These are phyloP conservation scores for Cicer judaicum DNA, from an alignment of 306 rosid species.

Conservation along the genomic window DNA sequence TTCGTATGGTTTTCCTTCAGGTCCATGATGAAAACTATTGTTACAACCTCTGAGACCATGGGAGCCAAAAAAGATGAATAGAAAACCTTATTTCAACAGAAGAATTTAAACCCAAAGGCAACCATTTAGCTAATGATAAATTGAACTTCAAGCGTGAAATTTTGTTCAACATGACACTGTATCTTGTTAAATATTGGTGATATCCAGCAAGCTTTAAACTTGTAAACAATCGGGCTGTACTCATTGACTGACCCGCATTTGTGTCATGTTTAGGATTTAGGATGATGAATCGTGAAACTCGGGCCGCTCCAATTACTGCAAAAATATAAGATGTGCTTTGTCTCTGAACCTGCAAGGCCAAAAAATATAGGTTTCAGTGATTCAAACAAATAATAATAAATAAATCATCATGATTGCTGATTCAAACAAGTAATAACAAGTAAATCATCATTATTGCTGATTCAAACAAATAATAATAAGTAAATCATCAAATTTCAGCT, in stretches of 20 bases:
- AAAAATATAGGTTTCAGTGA: slow-evolving; percentile 22
- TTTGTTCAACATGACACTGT: neutral
- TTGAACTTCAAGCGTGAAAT: slow-evolving; percentile 28
- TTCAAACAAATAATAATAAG: neutral
- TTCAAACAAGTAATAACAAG: neutral
- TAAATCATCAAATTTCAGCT: slow-evolving; percentile 2
- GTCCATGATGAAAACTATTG: neutral
- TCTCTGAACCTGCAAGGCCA: slow-evolving; percentile 41
- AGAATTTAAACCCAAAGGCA: slow-evolving; percentile 2
- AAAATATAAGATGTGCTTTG: slow-evolving; percentile 17
- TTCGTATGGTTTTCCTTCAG: neutral
- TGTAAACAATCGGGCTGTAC: neutral
- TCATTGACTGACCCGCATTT: slow-evolving; percentile 3
- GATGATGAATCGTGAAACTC: slow-evolving; percentile 3
- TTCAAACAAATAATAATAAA: neutral
- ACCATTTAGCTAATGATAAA: slow-evolving; percentile 10
- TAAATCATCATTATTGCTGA: neutral
- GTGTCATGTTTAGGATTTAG: slow-evolving; percentile 1
- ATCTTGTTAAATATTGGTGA: slow-evolving; percentile 13
- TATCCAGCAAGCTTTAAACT: slow-evolving; percentile 8
- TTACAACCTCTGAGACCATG: neutral
- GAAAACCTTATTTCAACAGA: slow-evolving; percentile 17
- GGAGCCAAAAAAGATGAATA: slow-evolving; percentile 22
- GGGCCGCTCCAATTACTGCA: slow-evolving; percentile 9
- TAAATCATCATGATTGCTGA: neutral